These are phyloP conservation scores for Strigomonas culicis DNA, from an alignment of 208 protist genomes.

Conservation along the genomic window DNA sequence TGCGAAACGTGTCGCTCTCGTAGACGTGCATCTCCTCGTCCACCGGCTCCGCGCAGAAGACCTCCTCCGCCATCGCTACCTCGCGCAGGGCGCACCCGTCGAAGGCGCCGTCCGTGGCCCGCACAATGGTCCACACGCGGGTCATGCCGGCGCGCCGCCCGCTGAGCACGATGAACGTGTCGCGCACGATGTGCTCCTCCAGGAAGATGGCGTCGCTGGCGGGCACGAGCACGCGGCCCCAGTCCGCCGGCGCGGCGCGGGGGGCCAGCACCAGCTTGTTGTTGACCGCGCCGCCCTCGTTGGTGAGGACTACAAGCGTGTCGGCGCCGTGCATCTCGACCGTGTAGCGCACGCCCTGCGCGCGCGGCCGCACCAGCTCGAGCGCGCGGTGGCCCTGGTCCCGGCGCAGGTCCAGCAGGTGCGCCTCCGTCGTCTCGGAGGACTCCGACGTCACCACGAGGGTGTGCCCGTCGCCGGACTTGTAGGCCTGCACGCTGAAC, in stretches of 20 bases:
- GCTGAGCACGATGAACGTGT: constrained; percentile 55
- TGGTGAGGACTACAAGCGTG: constrained; percentile 75
- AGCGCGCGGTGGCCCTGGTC: constrained; percentile 48
- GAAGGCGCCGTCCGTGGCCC: constrained; percentile 32
- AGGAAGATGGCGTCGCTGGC: constrained; percentile 52
- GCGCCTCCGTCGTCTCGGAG: constrained; percentile 74
- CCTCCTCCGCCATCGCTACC: constrained; percentile 65
- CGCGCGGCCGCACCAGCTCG: constrained; percentile 63
- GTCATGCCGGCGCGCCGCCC: constrained; percentile 74
- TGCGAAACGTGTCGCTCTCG: constrained; percentile 57
- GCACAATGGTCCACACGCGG: constrained; percentile 71
- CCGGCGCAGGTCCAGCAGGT: constrained; percentile 70
- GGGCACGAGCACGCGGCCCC: constrained; percentile 44
- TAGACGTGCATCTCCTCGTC: constrained; percentile 68
- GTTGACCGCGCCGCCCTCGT: constrained; percentile 72
- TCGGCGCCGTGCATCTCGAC: constrained; percentile 73
- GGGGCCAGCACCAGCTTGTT: constrained; percentile 60
- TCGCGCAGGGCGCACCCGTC: constrained; percentile 27
- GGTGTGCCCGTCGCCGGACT: constrained; percentile 61
- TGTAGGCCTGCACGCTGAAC: constrained; percentile 54
- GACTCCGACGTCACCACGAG: constrained; percentile 57
- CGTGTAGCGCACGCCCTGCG: constrained; percentile 77
- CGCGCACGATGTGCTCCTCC: constrained; percentile 42
- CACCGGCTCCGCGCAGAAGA: constrained; percentile 57
- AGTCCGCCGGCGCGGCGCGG: constrained; percentile 39